Base-by-base conservation (phyloP, 441 rosid genomes). In the Brassica balearica region DNA sequence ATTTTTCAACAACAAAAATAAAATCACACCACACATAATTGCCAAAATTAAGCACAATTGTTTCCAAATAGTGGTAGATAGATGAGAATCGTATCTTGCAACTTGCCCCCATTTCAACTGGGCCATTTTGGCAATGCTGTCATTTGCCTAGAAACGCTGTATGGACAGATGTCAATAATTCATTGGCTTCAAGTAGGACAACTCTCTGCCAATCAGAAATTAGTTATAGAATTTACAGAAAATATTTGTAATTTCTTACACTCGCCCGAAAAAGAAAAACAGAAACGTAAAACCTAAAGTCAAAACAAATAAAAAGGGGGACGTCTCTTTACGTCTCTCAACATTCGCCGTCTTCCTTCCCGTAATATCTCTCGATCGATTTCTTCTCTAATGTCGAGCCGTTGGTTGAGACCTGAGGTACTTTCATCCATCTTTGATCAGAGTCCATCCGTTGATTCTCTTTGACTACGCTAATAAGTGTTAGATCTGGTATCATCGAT, bases 381-480 rank as follows among this genome's bases (percentile, higher is more conserved):
- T 2, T 69, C 68, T 63, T 65, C 64, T 78, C 53, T 77, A 75
- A 22, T 91, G 97, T 87, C 88, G 60, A 86, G 73, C 78, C 87
- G 91, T 71, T 95, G 99, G 98, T 73, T 95, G 78, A 91, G 98
- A 85, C 99, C 96, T 68, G 98, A 93, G 93, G 97, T 92, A 67
- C 43, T 64, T 23, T 38, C 2, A 62, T 38, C 71, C 72, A 41
- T 43, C 68, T 8, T 76, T 36, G 2, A 66, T 11, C 41, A 43
- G 25, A 23, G 20, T 63, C 43, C 8, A 46, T 20, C 41, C 19
- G 8, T 60, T 48, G 56, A 71, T 60, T 72, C 20, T 53, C 20
- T 2, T 71, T 41, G 56, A 71, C 80, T 80, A 11, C 17, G 68
- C 27, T 56, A 22, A 22, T 2, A 14, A 6, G 11, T 76, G 4